phyloP scores from a whole-genome alignment of 768 basidiomycete species.

The Mycena galericulata region DNA sequence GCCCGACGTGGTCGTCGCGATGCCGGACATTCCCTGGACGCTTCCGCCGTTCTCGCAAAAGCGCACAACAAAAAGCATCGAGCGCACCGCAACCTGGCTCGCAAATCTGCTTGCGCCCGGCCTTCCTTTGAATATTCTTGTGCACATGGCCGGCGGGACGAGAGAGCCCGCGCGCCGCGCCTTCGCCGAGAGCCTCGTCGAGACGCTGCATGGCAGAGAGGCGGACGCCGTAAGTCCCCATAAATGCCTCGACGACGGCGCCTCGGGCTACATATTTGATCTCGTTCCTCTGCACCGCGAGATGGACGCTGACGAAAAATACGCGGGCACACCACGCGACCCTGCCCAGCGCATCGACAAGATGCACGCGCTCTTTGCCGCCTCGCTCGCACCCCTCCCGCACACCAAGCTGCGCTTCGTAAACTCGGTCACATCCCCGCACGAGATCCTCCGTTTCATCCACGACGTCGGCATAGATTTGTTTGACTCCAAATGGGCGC shows the following conservation, averaged over 20 bases:
- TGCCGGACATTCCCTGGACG: constrained; percentile 78
- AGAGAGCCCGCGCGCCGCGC: constrained; percentile 68
- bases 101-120: constrained; percentile 58
- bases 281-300: constrained; percentile 61
- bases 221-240: constrained; percentile 63
- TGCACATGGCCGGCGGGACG: constrained; percentile 76
- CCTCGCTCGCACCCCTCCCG: constrained; percentile 71
- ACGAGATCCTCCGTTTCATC: constrained; percentile 79
- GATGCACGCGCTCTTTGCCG: constrained; percentile 58
- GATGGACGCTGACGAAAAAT: constrained; percentile 45
- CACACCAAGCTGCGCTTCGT: constrained; percentile 71
- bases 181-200: constrained; percentile 70
- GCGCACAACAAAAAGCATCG: constrained; percentile 79
- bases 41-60: constrained; percentile 80
- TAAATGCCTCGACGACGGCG: constrained; percentile 71
- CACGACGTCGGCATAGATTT: constrained; percentile 77
- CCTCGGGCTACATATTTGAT: constrained; percentile 79
- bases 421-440: constrained; percentile 70
- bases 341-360: constrained; percentile 14
- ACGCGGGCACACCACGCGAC: constrained; percentile 15
- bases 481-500: constrained; percentile 81
- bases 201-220: constrained; percentile 68
- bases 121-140: constrained; percentile 62
- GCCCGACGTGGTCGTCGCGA: constrained; percentile 79
- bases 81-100: constrained; percentile 77